Evolutionary conservation across 2,329 filamentous ascomycete genomes (phyloP).

Genomic region (Incumbomyces lentus): DNA sequence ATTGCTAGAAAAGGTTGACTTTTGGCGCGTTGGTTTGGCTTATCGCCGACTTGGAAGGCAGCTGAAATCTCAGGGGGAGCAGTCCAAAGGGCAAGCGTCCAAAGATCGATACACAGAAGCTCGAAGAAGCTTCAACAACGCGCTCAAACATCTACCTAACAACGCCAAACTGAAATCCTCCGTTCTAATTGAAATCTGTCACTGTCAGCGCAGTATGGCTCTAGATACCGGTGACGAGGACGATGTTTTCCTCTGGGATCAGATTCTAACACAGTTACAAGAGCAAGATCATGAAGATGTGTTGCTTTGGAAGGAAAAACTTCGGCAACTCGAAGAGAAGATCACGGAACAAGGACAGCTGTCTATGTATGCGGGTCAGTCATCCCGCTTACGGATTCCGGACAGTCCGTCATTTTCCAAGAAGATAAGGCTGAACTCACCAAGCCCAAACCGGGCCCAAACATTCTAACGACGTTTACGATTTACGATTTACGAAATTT

Average conservation of each 20-base stretch:
- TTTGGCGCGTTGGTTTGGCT: slow-evolving; percentile 12
- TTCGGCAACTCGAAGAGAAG: too few species aligned
- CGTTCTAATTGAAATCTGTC: slow-evolving; percentile 13
- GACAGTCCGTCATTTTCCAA: too few species aligned
- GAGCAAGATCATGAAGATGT: too few species aligned
- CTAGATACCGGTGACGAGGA: slow-evolving; percentile 8
- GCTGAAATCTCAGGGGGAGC: neutral
- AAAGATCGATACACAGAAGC: slow-evolving; percentile 10
- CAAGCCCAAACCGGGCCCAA: too few species aligned
- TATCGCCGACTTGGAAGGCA: slow-evolving; percentile 14
- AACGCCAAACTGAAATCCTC: slow-evolving; percentile 7
- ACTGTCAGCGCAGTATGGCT: slow-evolving; percentile 13
- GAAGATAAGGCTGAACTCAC: too few species aligned
- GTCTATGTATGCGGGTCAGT: too few species aligned
- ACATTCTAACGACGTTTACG: too few species aligned
- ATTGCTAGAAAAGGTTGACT: slow-evolving; percentile 8
- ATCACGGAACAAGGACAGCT: too few species aligned
- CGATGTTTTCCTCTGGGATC: slow-evolving; percentile 10
- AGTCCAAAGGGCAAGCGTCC: slow-evolving; percentile 1
- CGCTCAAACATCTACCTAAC: slow-evolving; percentile 9
- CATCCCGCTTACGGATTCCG: too few species aligned
- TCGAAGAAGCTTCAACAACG: slow-evolving; percentile 14
- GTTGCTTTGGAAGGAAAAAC: too few species aligned
- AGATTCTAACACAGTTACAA: slow-evolving; percentile 1
- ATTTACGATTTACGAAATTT: too few species aligned